phyloP scores from a whole-genome alignment of 805 yeast genomes.

The Yamadazyma akitaensis region DNA sequence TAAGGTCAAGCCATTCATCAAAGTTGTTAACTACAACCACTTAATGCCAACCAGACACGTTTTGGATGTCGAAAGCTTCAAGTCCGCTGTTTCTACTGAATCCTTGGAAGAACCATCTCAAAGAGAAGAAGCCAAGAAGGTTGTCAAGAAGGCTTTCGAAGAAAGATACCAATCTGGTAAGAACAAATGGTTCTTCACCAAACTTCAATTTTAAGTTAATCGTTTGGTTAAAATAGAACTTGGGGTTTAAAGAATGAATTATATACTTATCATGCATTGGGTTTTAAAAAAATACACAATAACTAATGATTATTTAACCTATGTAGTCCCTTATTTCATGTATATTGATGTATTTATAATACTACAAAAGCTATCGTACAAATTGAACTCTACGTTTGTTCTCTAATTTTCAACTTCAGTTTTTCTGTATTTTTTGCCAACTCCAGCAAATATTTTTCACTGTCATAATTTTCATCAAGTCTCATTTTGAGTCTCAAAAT shows the following conservation, averaged over 20 bases:
- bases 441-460: neutral
- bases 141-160: conserved; percentile 98
- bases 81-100: conserved; percentile 86
- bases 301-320: conserved; percentile 11
- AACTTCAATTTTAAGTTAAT: conserved; percentile 74
- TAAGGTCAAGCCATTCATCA: conserved; percentile 98
- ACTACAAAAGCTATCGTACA: conserved; percentile 7
- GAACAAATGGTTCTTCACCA: conserved; percentile 99
- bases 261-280: conserved; percentile 18
- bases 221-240: neutral
- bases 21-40: conserved; percentile 99
- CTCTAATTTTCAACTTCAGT: neutral
- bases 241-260: conserved; percentile 10
- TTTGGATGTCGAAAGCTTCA: conserved; percentile 93
- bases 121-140: conserved; percentile 98
- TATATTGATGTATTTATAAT: conserved; percentile 18
- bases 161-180: conserved; percentile 99
- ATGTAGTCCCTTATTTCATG: conserved; percentile 14
- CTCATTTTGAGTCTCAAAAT: neutral
- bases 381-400: neutral
- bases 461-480: too few relatives aligned
- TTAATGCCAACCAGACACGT: conserved; percentile 99
- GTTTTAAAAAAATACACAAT: conserved; percentile 24
- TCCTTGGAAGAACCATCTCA: conserved; percentile 96
- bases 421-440: neutral